These are phyloP conservation scores for Ophiostoma pallidulum DNA, from an alignment of 2,329 filamentous ascomycete genomes.

Conservation along the genomic window DNA sequence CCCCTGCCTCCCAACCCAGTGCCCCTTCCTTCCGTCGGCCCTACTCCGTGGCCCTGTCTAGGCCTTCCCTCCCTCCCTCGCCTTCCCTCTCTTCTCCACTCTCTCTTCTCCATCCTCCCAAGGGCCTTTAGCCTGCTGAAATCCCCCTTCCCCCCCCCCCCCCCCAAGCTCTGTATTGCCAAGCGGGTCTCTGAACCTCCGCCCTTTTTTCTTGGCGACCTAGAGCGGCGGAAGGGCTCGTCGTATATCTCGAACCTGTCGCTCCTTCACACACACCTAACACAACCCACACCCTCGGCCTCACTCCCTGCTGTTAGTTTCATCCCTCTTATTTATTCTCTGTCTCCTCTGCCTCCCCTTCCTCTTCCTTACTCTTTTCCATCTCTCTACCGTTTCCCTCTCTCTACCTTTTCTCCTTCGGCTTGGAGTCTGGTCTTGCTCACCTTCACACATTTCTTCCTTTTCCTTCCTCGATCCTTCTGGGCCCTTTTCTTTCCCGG, in stretches of 20 bases:
- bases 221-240: neutral
- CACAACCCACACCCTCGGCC: too few relatives aligned
- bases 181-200: conserved; percentile 11
- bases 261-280: neutral
- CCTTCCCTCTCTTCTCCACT: conserved; percentile 17
- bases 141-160: neutral
- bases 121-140: neutral
- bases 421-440: too few relatives aligned
- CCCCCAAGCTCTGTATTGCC: conserved; percentile 6
- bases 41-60: neutral
- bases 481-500: too few relatives aligned
- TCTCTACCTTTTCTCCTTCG: neutral
- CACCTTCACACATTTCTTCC: too few relatives aligned
- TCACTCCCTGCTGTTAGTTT: too few relatives aligned
- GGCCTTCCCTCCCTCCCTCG: neutral
- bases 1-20: neutral
- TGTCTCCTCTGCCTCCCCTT: neutral
- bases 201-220: conserved; percentile 1
- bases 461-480: too few relatives aligned
- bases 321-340: too few relatives aligned
- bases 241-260: conserved; percentile 9
- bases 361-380: neutral
- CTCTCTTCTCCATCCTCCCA: neutral
- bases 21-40: neutral
- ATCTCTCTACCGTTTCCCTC: neutral